Percentiles rank a stretch among this genome's conserved stretches.
Conservation (phyloP, 108 stramenopile genomes). For the Ochromonas danica region DNA sequence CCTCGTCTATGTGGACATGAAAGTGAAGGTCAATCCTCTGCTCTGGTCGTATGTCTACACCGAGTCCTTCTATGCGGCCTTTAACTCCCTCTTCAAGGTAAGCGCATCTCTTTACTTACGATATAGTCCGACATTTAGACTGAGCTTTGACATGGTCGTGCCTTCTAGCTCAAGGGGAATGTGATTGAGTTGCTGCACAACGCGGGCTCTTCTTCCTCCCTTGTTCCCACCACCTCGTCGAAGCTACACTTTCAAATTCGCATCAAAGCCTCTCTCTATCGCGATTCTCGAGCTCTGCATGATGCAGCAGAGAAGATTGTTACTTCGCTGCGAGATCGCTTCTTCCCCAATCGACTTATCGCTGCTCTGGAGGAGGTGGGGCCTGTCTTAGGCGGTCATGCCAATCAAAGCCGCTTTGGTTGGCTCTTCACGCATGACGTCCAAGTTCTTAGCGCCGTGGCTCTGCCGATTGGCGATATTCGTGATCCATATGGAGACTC, state of each 20-base stretch:
- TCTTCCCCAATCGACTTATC: not conserved
- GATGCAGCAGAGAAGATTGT: not conserved
- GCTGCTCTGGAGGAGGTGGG: not conserved
- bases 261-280: not conserved
- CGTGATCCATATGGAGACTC: not conserved
- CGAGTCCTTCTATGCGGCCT: conserved; percentile 1
- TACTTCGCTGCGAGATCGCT: not conserved
- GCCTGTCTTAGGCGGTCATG: not conserved
- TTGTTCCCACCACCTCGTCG: too few species aligned
- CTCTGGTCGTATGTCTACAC: conserved; percentile 7
- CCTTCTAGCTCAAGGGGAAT: not conserved
- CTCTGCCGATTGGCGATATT: not conserved
- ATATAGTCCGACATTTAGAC: not conserved
- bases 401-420: conserved; percentile 5
- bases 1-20: conserved; percentile 12
- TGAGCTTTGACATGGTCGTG: too few species aligned
- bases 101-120: not conserved
- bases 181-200: not conserved
- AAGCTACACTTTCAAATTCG: conserved; percentile 5
- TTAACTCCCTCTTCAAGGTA: conserved; percentile 4
- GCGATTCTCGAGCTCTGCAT: not conserved
- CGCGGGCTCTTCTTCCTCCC: not conserved
- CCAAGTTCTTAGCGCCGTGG: conserved; percentile 1
- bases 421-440: conserved; percentile 17
- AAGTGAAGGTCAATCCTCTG: not conserved